Evolutionary conservation across 495 filamentous ascomycete species (phyloP), one percentile per base, ranked within the genome.

Genomic region (Lichenothelia convexa): DNA sequence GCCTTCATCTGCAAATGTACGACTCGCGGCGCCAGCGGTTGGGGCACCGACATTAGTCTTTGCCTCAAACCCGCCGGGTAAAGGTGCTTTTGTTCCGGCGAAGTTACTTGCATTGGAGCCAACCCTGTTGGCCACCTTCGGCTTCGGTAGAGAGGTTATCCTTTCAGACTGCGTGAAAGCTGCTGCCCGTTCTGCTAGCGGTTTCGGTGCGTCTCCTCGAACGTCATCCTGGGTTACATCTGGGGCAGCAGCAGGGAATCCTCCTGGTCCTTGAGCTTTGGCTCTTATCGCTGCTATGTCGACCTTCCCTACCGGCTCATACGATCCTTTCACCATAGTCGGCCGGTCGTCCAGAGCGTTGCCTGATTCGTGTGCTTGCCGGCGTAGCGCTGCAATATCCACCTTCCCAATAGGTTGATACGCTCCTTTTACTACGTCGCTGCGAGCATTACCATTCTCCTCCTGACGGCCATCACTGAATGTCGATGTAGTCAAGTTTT

Each of bases 361-460:
- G n/a, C 68, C 63, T 1, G 60, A 52, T 32, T 78, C 71, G 42
- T 74, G 71, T 7, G 87, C 86, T 49, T 89, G 74, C 34, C 67
- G 71, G 33, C 85, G 68, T 36, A 95, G 73, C 3, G 81, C 84
- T 24, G 80, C 79, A 58, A 99, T 94, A 48, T 95, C 85, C 8
- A 95, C 80, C 56, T 93, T 94, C 7, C 91, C 91, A 41, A 99
- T 67, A 5, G 89, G 89, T 53, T 93, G 86, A 52, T 99, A 99
- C n/a, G 65, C 80, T 7, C 91, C 87, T 45, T 65, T 78, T 18
- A 95, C 76, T 12, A 93, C 65, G 54, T 85, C 75, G 23, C 50
- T 50, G 13, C 59, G 39, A 13, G 50, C 50, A n/a, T 69, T 52
- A 24, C 57, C 50, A 51, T 26, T 49, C 38, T 32, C 51, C 45